phyloP scores from a whole-genome alignment of 2,329 filamentous ascomycete species.

The Fusarium albosuccineum region DNA sequence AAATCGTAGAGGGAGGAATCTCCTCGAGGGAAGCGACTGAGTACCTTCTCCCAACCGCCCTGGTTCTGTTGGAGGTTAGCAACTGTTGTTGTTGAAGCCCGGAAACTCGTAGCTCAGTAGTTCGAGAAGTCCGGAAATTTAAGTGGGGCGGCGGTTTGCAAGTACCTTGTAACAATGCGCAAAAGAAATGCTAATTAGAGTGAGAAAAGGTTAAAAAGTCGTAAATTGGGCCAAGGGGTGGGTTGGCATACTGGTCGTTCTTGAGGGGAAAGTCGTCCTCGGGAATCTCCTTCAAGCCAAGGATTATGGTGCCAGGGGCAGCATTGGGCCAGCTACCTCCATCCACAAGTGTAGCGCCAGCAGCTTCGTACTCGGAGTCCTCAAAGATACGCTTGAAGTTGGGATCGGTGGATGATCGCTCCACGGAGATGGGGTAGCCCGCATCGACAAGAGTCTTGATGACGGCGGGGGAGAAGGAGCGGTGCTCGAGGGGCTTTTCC shows the following conservation, averaged over 20 bases:
- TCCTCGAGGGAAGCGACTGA: slow-evolving; percentile 84
- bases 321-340: slow-evolving; percentile 77
- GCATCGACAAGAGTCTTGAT: slow-evolving; percentile 71
- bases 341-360: slow-evolving; percentile 74
- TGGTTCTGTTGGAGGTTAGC: slow-evolving; percentile 82
- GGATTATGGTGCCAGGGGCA: slow-evolving; percentile 76
- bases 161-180: slow-evolving; percentile 76
- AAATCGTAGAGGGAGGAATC: too few species aligned
- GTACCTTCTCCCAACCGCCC: slow-evolving; percentile 81
- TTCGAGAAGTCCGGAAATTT: background rate
- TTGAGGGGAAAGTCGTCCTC: slow-evolving; percentile 72
- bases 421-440: slow-evolving; percentile 77
- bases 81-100: background rate
- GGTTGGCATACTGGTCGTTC: slow-evolving; percentile 43
- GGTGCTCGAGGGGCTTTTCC: slow-evolving; percentile 65
- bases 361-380: slow-evolving; percentile 71
- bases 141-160: background rate
- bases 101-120: slow-evolving; percentile 56
- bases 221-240: too few species aligned
- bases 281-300: slow-evolving; percentile 83
- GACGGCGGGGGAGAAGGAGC: slow-evolving; percentile 57
- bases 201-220: slow-evolving; percentile 1
- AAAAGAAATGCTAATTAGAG: slow-evolving; percentile 67
- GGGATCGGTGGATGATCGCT: slow-evolving; percentile 60
- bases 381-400: slow-evolving; percentile 76